Base-by-base conservation (phyloP, 495 filamentous ascomycete genomes). In the Xylaria grammica region DNA sequence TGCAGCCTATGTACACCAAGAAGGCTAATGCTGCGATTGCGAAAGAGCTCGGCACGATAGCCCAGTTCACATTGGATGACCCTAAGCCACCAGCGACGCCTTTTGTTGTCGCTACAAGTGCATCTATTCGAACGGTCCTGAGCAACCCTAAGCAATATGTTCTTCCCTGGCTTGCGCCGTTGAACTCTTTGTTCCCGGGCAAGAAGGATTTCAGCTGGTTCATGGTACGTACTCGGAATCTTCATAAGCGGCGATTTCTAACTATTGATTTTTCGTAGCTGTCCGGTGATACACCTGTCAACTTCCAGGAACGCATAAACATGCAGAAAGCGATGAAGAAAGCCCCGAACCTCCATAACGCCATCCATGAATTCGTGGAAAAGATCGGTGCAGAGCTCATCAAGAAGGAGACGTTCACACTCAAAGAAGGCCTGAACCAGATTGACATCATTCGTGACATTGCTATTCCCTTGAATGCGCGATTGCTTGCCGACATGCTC, bases 361-460 rank as follows among this genome's bases (percentile, higher is more conserved):
- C 79, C 19, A 81, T 92, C 57, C 82, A 85, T 58, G 68, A 71
- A 9, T 82, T 86, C 63, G 88, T 88, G 74, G 79, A 86, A 68
- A 76, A 85, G 30, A 84, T 82, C 19, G 92, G 89, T 8, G 62
- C 80, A 15, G 78, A 86, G 48, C 76, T 93, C 22, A 80, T 94
- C 67, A 76, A 82, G 3, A 82, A 86, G 59, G 86, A 90, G 65
- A 81, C 82, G 11, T 87, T 85, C 74, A 63, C 56, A 15, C 62
- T 79, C 11, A 66, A 72, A 30, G 82, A 86, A 49, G 75, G 84
- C 1, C 80, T 83, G 36, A 84, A 89, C 71, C 87, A 90, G 75
- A 80, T 93, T 42, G 90, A 93, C 65, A 83, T 91, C 52, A 86
- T 90, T 27, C 84, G 88, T 49, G 90, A 92, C 70, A 80, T 92